Evolutionary conservation across 2,329 filamentous ascomycete species (phyloP), one percentile per base, ranked within the genome.

Genomic region (Alternaria rosae): DNA sequence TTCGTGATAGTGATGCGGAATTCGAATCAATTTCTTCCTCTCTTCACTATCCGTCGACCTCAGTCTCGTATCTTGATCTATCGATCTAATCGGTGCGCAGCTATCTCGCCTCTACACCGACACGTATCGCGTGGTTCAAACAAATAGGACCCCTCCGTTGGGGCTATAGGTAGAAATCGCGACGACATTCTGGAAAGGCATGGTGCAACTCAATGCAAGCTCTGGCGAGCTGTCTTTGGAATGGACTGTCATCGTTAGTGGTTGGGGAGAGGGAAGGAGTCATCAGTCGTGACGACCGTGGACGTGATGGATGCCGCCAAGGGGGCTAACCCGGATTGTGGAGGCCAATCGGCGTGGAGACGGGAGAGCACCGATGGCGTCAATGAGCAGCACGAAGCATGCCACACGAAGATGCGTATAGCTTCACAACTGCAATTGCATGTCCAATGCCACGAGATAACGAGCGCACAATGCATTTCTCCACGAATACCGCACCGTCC

Each of bases 61-160:
- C 13, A 32, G 51, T 48, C 54, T 44, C 60, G 11, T n/a, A 35
- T 20, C 64, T 13, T 62, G 52, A 53, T 65, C 25, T 61, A 51
- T 53, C 35, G 54, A 62, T 61, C 55, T 20, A 54, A 58, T 73
- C 75, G 72, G 65, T 54, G 70, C 61, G 69, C 71, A 74, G 70
- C 61, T 70, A 64, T 64, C 54, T 60, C 20, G 64, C 71, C 70
- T 75, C 66, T 61, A 65, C 66, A 69, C 73, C 70, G 69, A 71
- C 57, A 64, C 67, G 65, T 66, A 70, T 67, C 65, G 64, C 54
- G 64, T 61, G 64, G 64, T 62, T 85, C 76, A 86, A 73, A 81
- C 77, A 66, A 75, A 77, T 62, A 66, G 70, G 71, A 86, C 85
- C 85, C 85, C 84, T 78, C 70, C 82, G 69, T 82, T 85, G 84